Evolutionary conservation across 2,329 filamentous ascomycete species (phyloP), one percentile per base, ranked within the genome.

Genomic region (Claviceps arundinis): DNA sequence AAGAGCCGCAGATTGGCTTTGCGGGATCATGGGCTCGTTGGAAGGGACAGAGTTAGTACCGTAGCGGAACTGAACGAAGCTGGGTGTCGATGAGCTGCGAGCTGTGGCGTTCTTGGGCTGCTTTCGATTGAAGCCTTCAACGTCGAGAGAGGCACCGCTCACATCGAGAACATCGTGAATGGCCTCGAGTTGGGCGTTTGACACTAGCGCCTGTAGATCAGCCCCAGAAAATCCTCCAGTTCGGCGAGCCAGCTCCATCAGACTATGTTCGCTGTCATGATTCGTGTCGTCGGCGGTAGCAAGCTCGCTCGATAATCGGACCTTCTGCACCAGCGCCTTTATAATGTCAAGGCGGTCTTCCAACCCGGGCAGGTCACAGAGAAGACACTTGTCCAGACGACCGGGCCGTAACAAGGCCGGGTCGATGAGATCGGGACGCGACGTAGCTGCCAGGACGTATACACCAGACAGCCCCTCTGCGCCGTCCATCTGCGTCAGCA

Each of bases 401-500:
- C 93, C 93, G 0, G 94, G 94, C 46, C 93, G 82, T 24, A 98
- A 76, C 26, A 98, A 73, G 0, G 93, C 93, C 13, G 94, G 91
- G 64, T 98, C 93, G 55, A 98, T 97, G 14, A 98, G 72, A 66
- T 98, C 94, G 0, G 94, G 94, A 5, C 94, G 76, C 1, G 85
- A 91, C 0, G 93, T 98, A 1, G 93, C 94, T 22, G 94, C 94
- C 2, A 98, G 78, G 5, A 98, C 93, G 61, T 98, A 98, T 0
- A 98, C 94, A 1, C 93, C 93, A 0, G 85, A 89, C 4, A 98
- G 71, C 0, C 93, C 94, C 68, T 98, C 94, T 0, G 93, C 93
- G 63, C 93, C 93, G 62, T 98, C 93, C 93, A 98, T 98, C 67
- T 97, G 91, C 0, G 94, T 98, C 11, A 98, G 78, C 53, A 98